phyloP scores from a whole-genome alignment of 352 stramenopile genomes.

The Phytophthora brassicae region DNA sequence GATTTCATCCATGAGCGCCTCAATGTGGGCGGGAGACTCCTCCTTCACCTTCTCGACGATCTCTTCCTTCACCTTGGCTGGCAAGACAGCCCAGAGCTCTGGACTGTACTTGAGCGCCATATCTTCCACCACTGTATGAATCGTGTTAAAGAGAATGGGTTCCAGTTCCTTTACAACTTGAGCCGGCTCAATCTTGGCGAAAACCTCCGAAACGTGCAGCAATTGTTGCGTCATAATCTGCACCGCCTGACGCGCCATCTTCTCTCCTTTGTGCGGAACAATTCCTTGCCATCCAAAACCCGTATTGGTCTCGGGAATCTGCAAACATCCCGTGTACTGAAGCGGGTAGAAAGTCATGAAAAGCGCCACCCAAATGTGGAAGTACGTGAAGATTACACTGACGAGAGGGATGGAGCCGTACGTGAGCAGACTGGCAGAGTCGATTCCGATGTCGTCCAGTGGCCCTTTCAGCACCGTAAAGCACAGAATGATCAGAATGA shows the following conservation, averaged over 20 bases:
- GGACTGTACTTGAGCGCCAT: conserved; percentile 91
- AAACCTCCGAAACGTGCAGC: conserved; percentile 92
- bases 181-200: conserved; percentile 88
- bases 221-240: conserved; percentile 95
- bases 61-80: conserved; percentile 82
- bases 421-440: conserved; percentile 68
- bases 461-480: conserved; percentile 74
- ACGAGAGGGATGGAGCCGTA: conserved; percentile 87
- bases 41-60: conserved; percentile 95
- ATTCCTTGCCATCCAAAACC: conserved; percentile 97
- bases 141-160: conserved; percentile 89
- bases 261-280: conserved; percentile 95
- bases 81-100: conserved; percentile 78
- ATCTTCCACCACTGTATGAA: conserved; percentile 86
- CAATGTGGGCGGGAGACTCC: conserved; percentile 90
- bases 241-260: conserved; percentile 95
- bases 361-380: conserved; percentile 96
- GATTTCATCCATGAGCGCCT: conserved; percentile 94
- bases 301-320: conserved; percentile 88
- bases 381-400: conserved; percentile 91
- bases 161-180: conserved; percentile 93
- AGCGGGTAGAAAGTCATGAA: conserved; percentile 99
- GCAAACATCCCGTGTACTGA: conserved; percentile 90
- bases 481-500: conserved; percentile 58
- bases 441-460: conserved; percentile 55